Evolutionary conservation across 257 asterid genomes (phyloP), one percentile per base, ranked within the genome.

Genomic region (Jacaranda mimosifolia): DNA sequence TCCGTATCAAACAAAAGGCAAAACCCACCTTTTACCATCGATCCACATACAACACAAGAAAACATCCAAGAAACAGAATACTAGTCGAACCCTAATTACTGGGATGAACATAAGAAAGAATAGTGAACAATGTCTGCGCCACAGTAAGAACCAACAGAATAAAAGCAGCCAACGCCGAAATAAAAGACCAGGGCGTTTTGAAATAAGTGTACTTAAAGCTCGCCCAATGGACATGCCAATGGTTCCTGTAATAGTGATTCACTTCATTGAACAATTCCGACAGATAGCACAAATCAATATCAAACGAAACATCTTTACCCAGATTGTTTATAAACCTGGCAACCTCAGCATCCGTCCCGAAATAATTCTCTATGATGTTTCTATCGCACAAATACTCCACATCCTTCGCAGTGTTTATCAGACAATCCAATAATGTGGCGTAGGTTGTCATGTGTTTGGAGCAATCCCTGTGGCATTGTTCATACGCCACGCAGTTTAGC

Each of bases 401-500:
- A 56, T 94, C 99, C 76, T 32, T 83, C 0, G 81, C 32, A 0
- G 97, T 85, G 79, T 94, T 92, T 26, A 94, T 77, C 69, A 92
- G 63, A 72, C 95, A 91, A 64, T 92, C 96, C 64, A 94, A 59
- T 11, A 91, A 63, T 4, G 96, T 91, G 1, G 92, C 95, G 72
- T 91, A 94, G 0, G 99, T 85, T 3, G 98, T 94, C 85, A 91
- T 80, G 80, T 94, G 97, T 73, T 89, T 92, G 4, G 96, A 87
- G 72, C 92, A 83, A 0, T 64, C 65, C 5, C 85, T 80, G 62
- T 84, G 92, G 76, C 99, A 92, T 14, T 92, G 99, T 82, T 94
- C 99, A 58, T 92, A 94, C 0, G 98, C 99, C 57, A 94, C 97
- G 68, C 98, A 92, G 80, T 94, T 94, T 3, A 81, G 42, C 74